Evolutionary conservation across 108 stramenopile genomes (phyloP).

Genomic region (Nitzschia sp.): DNA sequence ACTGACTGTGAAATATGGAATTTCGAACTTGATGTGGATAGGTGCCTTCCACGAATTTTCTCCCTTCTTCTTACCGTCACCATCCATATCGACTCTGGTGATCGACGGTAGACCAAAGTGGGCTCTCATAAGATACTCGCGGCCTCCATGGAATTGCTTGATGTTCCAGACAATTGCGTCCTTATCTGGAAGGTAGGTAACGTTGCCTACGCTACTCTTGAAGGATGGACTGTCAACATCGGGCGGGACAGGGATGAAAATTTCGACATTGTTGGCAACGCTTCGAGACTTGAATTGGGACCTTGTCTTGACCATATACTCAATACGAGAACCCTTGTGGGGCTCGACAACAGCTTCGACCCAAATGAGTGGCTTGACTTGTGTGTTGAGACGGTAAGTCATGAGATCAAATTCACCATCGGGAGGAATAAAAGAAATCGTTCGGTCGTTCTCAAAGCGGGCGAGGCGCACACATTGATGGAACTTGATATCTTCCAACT

Average conservation of each 20-base stretch:
- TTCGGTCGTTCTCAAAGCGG: conserved; percentile 98
- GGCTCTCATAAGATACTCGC: conserved; percentile 98
- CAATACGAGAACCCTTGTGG: conserved; percentile 93
- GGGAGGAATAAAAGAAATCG: conserved; percentile 99
- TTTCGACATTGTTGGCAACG: conserved; percentile 99
- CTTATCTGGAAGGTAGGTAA: conserved; percentile 97
- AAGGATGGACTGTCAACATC: conserved; percentile 99
- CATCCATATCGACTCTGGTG: conserved; percentile 77
- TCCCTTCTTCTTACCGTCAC: conserved; percentile 58
- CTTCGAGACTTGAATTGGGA: conserved; percentile 96
- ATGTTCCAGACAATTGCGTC: conserved; percentile 97
- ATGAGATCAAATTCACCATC: conserved; percentile 99
- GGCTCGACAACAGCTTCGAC: conserved; percentile 98
- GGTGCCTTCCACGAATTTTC: conserved; percentile 92
- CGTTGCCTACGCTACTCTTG: conserved; percentile 93
- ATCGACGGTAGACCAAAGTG: conserved; percentile 98
- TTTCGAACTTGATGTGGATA: conserved; percentile 96
- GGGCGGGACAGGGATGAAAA: conserved; percentile 97
- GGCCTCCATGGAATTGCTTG: conserved; percentile 92
- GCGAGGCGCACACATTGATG: conserved; percentile 99
- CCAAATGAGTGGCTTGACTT: conserved; percentile 99
- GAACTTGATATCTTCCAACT: conserved; percentile 99
- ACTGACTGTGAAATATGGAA: conserved; percentile 99
- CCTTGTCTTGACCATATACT: conserved; percentile 99
- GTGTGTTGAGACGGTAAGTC: conserved; percentile 98